Evolutionary conservation across 345 rosid species (phyloP).

Genomic region (Psidium guajava): DNA sequence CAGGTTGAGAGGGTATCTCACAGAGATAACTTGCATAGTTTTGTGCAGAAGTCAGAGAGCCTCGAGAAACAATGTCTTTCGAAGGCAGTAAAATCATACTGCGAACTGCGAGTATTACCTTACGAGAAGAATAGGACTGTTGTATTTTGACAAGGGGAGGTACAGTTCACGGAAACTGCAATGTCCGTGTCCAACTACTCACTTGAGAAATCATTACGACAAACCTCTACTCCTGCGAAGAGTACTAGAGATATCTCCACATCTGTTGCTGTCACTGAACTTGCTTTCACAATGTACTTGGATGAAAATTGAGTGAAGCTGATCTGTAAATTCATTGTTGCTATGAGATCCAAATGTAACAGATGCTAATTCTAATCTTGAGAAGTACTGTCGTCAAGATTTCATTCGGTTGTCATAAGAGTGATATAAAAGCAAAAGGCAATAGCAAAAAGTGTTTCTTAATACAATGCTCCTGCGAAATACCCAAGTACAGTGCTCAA

Average conservation of each 20-base stretch:
- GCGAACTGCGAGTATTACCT: slow-evolving; percentile 80
- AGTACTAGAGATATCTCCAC: background rate
- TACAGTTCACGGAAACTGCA: background rate
- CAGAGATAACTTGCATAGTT: slow-evolving; percentile 69
- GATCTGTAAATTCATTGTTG: background rate
- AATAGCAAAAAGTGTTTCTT: background rate
- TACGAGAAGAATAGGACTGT: slow-evolving; percentile 61
- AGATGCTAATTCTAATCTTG: background rate
- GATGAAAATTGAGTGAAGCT: background rate
- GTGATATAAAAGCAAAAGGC: background rate
- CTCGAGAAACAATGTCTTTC: slow-evolving; percentile 88
- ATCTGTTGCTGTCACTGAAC: background rate
- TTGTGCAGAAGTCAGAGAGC: slow-evolving; percentile 80
- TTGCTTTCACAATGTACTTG: background rate
- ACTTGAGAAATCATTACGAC: background rate
- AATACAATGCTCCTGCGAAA: background rate
- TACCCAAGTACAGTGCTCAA: background rate
- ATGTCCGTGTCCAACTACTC: background rate
- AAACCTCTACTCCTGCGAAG: background rate
- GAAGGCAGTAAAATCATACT: slow-evolving; percentile 70
- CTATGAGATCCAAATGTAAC: background rate
- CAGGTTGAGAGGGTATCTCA: slow-evolving; percentile 97
- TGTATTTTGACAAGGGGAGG: slow-evolving; percentile 33
- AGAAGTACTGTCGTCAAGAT: background rate
- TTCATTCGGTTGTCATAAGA: background rate